Conservation (phyloP, 2,329 filamentous ascomycete species). For the Emergomyces orientalis region DNA sequence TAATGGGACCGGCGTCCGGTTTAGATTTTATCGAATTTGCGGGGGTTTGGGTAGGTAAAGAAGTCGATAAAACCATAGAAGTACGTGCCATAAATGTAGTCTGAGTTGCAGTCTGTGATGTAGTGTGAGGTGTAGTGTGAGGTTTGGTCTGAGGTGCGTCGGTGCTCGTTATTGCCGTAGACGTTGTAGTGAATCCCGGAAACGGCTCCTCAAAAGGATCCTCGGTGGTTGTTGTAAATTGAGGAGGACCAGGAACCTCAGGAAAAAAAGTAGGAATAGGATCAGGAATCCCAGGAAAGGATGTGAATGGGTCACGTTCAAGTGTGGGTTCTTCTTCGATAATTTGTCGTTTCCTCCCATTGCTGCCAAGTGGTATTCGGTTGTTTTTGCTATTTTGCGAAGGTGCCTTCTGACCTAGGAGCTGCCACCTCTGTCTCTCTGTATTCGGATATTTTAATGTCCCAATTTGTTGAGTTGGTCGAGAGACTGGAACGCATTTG, state of each 20-base stretch:
- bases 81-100: neutral
- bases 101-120: neutral
- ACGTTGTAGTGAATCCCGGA: neutral
- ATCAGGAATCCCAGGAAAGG: neutral
- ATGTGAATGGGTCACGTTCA: neutral
- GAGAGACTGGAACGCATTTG: neutral
- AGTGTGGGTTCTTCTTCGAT: neutral
- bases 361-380: neutral
- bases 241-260: neutral
- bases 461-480: neutral
- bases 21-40: conserved; percentile 2
- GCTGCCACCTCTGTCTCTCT: neutral
- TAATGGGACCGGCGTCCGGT: conserved; percentile 10
- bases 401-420: neutral
- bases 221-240: neutral
- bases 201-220: neutral
- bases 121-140: neutral
- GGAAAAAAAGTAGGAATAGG: neutral
- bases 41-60: conserved; percentile 7
- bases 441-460: neutral
- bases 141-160: neutral
- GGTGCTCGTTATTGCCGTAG: neutral
- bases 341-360: neutral
- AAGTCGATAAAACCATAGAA: neutral
- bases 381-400: neutral